A percentile compares a stretch with the other conserved stretches of the same genome.
phyloP scores from a whole-genome alignment of 192 early-diverging fungal genomes.

The Spizellomyces sp. region DNA sequence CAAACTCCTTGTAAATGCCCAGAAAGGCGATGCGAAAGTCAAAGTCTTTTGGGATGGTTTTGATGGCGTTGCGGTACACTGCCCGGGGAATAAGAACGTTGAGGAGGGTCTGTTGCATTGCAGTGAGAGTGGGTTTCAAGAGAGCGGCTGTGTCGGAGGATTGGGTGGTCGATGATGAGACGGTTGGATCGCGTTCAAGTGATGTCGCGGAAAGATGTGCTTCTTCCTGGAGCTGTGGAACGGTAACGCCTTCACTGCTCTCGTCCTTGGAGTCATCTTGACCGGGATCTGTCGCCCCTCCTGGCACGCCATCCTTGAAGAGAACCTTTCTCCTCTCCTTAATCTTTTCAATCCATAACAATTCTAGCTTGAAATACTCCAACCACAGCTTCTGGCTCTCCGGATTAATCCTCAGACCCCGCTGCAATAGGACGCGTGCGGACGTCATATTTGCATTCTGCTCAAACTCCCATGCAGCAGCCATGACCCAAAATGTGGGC shows the following conservation, averaged over 20 bases:
- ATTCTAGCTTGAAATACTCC: constrained; percentile 93
- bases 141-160: constrained; percentile 20
- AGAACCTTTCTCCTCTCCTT: constrained; percentile 77
- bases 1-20: constrained; percentile 62
- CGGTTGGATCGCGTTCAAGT: constrained; percentile 1
- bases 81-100: constrained; percentile 73
- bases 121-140: constrained; percentile 49
- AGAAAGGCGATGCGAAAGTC: constrained; percentile 75
- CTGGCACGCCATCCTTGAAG: constrained; percentile 52
- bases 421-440: constrained; percentile 83
- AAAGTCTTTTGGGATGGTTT: constrained; percentile 69
- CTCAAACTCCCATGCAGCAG: constrained; percentile 88
- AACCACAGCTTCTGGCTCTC: constrained; percentile 76
- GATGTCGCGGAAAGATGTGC: background rate
- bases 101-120: constrained; percentile 50
- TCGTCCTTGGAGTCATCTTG: constrained; percentile 25
- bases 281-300: constrained; percentile 37
- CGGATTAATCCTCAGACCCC: constrained; percentile 82
- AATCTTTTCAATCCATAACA: constrained; percentile 86
- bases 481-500: constrained; percentile 85
- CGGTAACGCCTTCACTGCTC: constrained; percentile 1
- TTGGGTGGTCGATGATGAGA: background rate
- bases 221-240: constrained; percentile 24
- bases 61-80: constrained; percentile 80
- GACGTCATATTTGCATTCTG: constrained; percentile 77